phyloP scores from a whole-genome alignment of 2,329 filamentous ascomycete species.

The Aspergillus niger region DNA sequence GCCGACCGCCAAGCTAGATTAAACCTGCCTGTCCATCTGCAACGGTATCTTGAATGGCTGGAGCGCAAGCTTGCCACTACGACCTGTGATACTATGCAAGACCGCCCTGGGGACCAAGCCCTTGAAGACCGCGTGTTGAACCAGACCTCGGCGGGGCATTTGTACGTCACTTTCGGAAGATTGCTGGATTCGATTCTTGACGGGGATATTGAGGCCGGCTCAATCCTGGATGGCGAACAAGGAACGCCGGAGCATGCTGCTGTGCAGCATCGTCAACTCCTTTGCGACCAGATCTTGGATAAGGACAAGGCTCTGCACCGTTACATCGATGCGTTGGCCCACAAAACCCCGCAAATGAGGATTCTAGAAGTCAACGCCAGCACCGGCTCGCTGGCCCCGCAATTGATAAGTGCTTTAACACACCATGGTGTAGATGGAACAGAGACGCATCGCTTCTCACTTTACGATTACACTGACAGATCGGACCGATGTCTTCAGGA shows the following conservation, averaged over 20 bases:
- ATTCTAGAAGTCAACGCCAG: neutral
- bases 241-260: neutral
- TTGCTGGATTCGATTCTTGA: neutral
- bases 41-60: neutral
- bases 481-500: neutral
- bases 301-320: neutral
- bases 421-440: neutral
- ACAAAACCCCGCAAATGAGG: neutral
- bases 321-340: neutral
- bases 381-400: neutral
- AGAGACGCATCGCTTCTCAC: neutral
- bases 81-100: neutral
- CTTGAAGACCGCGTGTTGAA: neutral
- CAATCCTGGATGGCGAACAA: no score
- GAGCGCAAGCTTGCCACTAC: neutral
- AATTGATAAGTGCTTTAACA: neutral
- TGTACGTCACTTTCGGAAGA: neutral
- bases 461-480: neutral
- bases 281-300: neutral
- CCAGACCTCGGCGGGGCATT: neutral
- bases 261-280: neutral
- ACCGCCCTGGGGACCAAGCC: neutral
- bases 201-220: no score
- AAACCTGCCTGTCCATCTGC: neutral
- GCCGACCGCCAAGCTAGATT: neutral